Conservation (phyloP, 176 grass and related monocot genomes). For the Aechmea fasciata region DNA sequence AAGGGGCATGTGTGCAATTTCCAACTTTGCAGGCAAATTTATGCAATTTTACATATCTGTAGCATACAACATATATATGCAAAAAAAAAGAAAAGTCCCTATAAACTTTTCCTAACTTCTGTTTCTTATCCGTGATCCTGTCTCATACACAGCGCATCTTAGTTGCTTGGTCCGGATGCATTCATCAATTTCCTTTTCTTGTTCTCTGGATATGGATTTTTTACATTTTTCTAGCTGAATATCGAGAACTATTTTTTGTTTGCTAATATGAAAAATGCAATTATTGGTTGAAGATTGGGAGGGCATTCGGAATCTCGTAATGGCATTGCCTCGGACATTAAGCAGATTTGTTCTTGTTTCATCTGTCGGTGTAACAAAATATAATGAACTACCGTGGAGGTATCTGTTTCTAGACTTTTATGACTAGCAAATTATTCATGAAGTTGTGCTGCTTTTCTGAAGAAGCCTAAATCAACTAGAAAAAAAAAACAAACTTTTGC, state of each 20-base stretch:
- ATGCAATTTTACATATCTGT: too few relatives aligned
- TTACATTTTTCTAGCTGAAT: too few relatives aligned
- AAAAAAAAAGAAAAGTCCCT: too few relatives aligned
- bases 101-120: too few relatives aligned
- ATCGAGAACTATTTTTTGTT: too few relatives aligned
- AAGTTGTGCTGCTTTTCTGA: neutral
- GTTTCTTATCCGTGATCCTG: neutral
- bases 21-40: too few relatives aligned
- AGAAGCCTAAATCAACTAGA: neutral
- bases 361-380: constrained; percentile 91
- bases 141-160: neutral
- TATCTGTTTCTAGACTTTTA: constrained; percentile 23
- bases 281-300: constrained; percentile 64
- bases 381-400: constrained; percentile 89
- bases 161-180: neutral
- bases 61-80: too few relatives aligned
- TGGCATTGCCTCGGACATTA: constrained; percentile 41
- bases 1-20: too few relatives aligned
- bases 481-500: too few relatives aligned
- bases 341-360: constrained; percentile 71
- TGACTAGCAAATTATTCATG: neutral
- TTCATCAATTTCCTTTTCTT: neutral
- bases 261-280: neutral
- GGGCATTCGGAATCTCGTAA: constrained; percentile 75
- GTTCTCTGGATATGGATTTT: neutral